Evolutionary conservation across 2,329 filamentous ascomycete genomes (phyloP).

Genomic region (Penicillium sp.): DNA sequence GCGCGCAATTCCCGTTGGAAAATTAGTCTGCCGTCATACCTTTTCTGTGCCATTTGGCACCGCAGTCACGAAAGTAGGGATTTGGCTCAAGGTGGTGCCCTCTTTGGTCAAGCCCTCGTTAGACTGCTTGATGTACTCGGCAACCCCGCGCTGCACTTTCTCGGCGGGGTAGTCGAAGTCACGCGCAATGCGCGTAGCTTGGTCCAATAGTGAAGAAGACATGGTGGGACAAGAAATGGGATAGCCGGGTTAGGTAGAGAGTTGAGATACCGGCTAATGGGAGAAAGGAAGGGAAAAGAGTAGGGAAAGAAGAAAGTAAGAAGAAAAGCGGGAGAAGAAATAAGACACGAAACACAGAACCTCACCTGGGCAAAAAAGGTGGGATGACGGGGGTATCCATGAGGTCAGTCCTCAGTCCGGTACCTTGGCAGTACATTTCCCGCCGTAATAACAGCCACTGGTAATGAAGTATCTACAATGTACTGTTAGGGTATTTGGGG

Average conservation of each 20-base stretch:
- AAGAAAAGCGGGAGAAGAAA: background rate
- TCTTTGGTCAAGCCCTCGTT: conserved; percentile 71
- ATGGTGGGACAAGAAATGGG: conserved; percentile 16
- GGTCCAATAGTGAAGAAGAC: conserved; percentile 46
- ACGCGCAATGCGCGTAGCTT: conserved; percentile 69
- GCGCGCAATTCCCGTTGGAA: conserved; percentile 4
- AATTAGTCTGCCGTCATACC: conserved; percentile 43
- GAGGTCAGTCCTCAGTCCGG: conserved; percentile 29
- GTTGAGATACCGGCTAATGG: background rate
- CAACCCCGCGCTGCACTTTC: conserved; percentile 68
- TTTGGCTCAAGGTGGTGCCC: conserved; percentile 79
- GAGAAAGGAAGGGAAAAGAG: background rate
- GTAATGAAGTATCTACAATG: background rate
- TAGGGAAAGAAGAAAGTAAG: background rate
- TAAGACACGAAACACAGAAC: background rate
- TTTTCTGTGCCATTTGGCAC: conserved; percentile 97
- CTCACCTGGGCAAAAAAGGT: conserved; percentile 1
- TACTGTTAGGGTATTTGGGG: background rate
- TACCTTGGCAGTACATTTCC: conserved; percentile 9
- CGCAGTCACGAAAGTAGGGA: conserved; percentile 90
- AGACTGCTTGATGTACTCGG: conserved; percentile 82
- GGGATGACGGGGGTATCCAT: conserved; percentile 23
- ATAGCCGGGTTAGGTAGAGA: background rate
- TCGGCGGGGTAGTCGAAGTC: conserved; percentile 77
- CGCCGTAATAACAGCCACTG: background rate